A percentile compares a stretch with the other conserved stretches of the same genome.
These are phyloP conservation scores for Euphrasia arctica DNA, from an alignment of 305 asterid species.

Conservation along the genomic window DNA sequence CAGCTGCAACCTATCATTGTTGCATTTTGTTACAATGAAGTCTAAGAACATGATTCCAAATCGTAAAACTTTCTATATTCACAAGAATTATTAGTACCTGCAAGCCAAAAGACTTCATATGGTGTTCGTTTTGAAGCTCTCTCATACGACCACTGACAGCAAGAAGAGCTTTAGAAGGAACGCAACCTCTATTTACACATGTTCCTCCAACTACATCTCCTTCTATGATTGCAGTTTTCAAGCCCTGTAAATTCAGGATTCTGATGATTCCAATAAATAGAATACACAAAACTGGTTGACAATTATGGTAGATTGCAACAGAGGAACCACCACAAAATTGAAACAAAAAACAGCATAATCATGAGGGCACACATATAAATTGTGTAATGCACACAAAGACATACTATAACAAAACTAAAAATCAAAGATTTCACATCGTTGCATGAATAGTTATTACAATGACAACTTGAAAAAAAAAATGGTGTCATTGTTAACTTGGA, in stretches of 20 bases:
- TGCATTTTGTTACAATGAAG: constrained; percentile 12
- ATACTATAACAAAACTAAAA: constrained; percentile 1
- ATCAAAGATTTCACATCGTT: not conserved
- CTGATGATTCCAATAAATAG: constrained; percentile 21
- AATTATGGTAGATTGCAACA: constrained; percentile 6
- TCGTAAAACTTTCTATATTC: constrained; percentile 4
- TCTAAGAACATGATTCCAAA: constrained; percentile 14
- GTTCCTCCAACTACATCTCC: constrained; percentile 94
- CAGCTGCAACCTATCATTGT: constrained; percentile 77
- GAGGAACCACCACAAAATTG: constrained; percentile 10
- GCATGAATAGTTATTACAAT: not conserved
- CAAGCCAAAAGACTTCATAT: constrained; percentile 81
- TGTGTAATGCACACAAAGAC: constrained; percentile 2
- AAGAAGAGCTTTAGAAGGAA: constrained; percentile 94
- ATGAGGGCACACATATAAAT: constrained; percentile 19
- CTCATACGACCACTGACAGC: constrained; percentile 97
- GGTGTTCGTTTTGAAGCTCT: constrained; percentile 86
- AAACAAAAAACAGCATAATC: constrained; percentile 5
- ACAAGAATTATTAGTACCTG: constrained; percentile 53
- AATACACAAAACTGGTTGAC: constrained; percentile 13
- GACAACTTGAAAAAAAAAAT: not conserved
- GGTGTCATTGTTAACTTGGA: constrained; percentile 1
- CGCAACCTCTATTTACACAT: constrained; percentile 88
- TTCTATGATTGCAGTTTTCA: constrained; percentile 87
- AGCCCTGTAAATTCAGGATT: constrained; percentile 49